These are phyloP conservation scores for Osmanthus fragrans DNA, from an alignment of 257 asterid genomes.

Conservation along the genomic window DNA sequence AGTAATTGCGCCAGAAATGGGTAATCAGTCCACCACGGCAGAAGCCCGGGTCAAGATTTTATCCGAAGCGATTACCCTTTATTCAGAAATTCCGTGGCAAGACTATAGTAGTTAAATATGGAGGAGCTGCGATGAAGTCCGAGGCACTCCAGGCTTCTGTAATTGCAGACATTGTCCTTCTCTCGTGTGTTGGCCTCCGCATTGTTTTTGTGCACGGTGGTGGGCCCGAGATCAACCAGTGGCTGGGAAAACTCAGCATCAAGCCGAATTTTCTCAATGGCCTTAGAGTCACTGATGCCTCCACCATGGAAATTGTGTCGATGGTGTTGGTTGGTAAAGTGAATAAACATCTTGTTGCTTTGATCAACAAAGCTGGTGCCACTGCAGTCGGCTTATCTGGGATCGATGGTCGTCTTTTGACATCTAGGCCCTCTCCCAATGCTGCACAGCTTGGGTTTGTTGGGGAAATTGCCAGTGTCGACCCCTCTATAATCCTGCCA, in stretches of 20 bases:
- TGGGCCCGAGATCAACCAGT: slow-evolving; percentile 83
- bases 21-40: slow-evolving; percentile 44
- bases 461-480: slow-evolving; percentile 79
- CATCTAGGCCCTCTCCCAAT: slow-evolving; percentile 68
- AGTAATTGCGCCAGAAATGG: slow-evolving; percentile 28
- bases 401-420: slow-evolving; percentile 68
- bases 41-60: slow-evolving; percentile 64
- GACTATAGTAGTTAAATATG: slow-evolving; percentile 82
- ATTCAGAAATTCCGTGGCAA: slow-evolving; percentile 78
- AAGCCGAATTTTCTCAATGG: slow-evolving; percentile 74
- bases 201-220: slow-evolving; percentile 86
- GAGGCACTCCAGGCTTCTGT: slow-evolving; percentile 87
- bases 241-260: slow-evolving; percentile 60
- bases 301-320: slow-evolving; percentile 82
- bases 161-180: slow-evolving; percentile 74
- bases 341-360: slow-evolving; percentile 65
- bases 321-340: slow-evolving; percentile 84
- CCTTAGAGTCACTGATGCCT: slow-evolving; percentile 76
- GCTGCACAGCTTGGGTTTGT: slow-evolving; percentile 71
- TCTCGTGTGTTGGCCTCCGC: slow-evolving; percentile 75
- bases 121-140: slow-evolving; percentile 87
- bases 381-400: slow-evolving; percentile 82
- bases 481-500: slow-evolving; percentile 58
- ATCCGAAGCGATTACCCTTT: slow-evolving; percentile 76
- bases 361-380: slow-evolving; percentile 80